These are phyloP conservation scores for Backusella sp. DNA, from an alignment of 192 early-diverging fungal genomes.

Conservation along the genomic window DNA sequence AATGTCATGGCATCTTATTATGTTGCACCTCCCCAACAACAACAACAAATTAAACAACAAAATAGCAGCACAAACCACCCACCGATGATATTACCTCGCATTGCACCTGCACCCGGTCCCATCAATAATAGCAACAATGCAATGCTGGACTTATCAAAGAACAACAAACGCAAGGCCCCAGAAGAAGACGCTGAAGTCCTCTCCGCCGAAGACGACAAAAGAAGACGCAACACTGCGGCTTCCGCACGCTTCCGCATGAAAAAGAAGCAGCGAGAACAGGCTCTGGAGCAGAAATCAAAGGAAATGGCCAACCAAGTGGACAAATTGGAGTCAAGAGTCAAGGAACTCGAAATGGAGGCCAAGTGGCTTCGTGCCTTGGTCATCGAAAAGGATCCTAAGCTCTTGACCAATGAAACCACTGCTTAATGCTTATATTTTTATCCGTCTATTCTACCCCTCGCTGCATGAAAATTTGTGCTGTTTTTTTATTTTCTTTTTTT, in stretches of 20 bases:
- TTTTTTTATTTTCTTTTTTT: neutral
- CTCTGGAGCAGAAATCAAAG: slow-evolving; percentile 76
- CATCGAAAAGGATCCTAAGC: slow-evolving; percentile 30
- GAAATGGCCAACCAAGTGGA: slow-evolving; percentile 78
- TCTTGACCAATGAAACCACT: slow-evolving; percentile 5
- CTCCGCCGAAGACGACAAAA: slow-evolving; percentile 80
- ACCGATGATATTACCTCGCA: slow-evolving; percentile 15
- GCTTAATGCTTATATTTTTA: neutral
- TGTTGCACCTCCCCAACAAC: neutral
- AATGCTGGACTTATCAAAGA: neutral
- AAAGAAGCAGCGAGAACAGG: slow-evolving; percentile 91
- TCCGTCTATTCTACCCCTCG: neutral
- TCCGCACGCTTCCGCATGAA: slow-evolving; percentile 93
- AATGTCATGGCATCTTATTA: neutral
- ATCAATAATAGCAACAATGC: neutral
- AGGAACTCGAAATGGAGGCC: slow-evolving; percentile 90
- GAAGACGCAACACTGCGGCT: slow-evolving; percentile 92
- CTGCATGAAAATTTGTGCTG: neutral
- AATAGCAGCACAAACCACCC: neutral
- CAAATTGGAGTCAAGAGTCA: slow-evolving; percentile 73
- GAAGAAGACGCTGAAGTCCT: slow-evolving; percentile 6
- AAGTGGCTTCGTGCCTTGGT: slow-evolving; percentile 70
- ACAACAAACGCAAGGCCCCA: neutral
- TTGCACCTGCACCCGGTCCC: slow-evolving; percentile 22
- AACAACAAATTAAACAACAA: neutral